These are phyloP conservation scores for Calocybe gangraenosa DNA, from an alignment of 768 basidiomycete genomes.

Conservation along the genomic window DNA sequence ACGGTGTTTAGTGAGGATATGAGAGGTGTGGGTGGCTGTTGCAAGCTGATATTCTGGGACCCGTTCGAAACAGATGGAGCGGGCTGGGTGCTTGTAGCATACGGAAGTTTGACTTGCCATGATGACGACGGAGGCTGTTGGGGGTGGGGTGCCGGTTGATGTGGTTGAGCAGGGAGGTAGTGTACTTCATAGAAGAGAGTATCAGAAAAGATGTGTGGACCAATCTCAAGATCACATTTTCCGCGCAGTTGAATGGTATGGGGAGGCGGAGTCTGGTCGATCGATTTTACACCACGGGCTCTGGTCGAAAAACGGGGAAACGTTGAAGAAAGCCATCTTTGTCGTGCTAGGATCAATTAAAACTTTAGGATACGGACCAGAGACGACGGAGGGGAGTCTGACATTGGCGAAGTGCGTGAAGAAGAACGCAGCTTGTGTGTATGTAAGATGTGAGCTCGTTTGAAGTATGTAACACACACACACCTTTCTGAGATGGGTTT, in stretches of 20 bases:
- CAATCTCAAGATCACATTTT: slow-evolving; percentile 67
- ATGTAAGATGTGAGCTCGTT: slow-evolving; percentile 1
- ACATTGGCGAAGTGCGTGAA: slow-evolving; percentile 75
- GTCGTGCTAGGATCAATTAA: slow-evolving; percentile 47
- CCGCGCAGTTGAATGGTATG: slow-evolving; percentile 65
- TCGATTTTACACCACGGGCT: slow-evolving; percentile 51
- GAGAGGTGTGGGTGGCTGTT: slow-evolving; percentile 29
- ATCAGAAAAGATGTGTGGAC: slow-evolving; percentile 68
- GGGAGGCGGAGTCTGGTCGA: slow-evolving; percentile 51
- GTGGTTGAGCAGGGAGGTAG: slow-evolving; percentile 41
- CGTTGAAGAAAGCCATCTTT: slow-evolving; percentile 62
- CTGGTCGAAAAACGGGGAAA: slow-evolving; percentile 74
- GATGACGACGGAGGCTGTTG: slow-evolving; percentile 22
- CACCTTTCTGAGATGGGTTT: slow-evolving; percentile 60
- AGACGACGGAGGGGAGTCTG: slow-evolving; percentile 14
- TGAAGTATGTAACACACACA: not conserved
- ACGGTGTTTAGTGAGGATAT: slow-evolving; percentile 41
- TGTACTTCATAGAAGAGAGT: slow-evolving; percentile 72
- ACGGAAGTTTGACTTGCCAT: slow-evolving; percentile 26
- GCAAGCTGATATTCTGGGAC: slow-evolving; percentile 1
- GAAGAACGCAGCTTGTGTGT: slow-evolving; percentile 47
- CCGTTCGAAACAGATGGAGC: not conserved
- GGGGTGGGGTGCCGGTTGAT: slow-evolving; percentile 10
- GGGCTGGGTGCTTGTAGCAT: slow-evolving; percentile 18
- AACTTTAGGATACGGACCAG: not conserved